Base-by-base conservation (phyloP, 768 basidiomycete genomes). In the Rhodotorula taiwanensis region DNA sequence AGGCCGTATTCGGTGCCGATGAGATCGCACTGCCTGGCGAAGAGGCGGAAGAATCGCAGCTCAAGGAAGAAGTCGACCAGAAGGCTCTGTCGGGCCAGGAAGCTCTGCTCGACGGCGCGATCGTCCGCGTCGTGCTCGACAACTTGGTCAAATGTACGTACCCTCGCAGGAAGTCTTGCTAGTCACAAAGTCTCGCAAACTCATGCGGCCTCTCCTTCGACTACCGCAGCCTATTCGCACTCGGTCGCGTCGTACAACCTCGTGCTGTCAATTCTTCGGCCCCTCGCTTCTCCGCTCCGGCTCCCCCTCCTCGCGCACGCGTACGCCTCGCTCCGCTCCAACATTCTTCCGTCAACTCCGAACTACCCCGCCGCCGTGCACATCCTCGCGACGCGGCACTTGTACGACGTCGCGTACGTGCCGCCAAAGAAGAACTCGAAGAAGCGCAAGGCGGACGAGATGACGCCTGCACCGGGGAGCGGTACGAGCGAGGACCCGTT, bases 71-170 rank as follows among this genome's bases (percentile, higher is more conserved):
- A 48, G 78, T 77, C 39, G 80, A 77, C 21, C 79, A 78, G 43
- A 81, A 81, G 52, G 78, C 73, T 5, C 42, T 60, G 7, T 54
- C 79, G 48, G 86, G 86, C 25, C 79, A 86, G 54, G 79, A 78
- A 71, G 81, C 81, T 47, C 83, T 91, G 72, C 80, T 90, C 80
- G 78, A 84, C 54, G 89, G 89, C 30, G 87, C 81, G 6, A 88
- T 90, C 70, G 86, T 88, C 43, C 84, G 82, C 73, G 80, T 84
- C 48, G 88, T 88, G n/a, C 82, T 91, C 52, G 77, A 79, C 25
- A 86, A 81, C 67, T 90, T 90, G 34, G 81, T 80, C 16, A 79
- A 86, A 82, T 87, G 90, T 85, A 74, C 63, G 74, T 75, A 55
- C 69, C 34, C 42, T n/a, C n/a, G n/a, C n/a, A n/a, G n/a, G n/a